phyloP scores from a whole-genome alignment of 352 stramenopile species.

The Pythium periplocum region DNA sequence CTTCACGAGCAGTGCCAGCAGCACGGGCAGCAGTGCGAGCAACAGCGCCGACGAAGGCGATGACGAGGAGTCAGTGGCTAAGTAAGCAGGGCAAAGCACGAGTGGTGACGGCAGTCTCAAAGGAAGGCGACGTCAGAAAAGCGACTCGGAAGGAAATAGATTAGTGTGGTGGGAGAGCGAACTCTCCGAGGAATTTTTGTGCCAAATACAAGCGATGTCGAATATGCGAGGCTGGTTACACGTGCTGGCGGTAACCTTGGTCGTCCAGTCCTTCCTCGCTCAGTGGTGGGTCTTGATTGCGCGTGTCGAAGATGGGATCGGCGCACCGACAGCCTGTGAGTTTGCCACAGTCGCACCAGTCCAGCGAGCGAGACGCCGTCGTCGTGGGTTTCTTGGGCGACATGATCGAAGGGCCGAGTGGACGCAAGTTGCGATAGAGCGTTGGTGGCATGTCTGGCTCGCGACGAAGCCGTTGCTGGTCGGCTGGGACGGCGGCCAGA shows the following conservation, averaged over 20 bases:
- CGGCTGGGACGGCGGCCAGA: too few species aligned
- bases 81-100: conserved; percentile 3
- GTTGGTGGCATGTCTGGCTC: too few species aligned
- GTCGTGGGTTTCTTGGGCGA: too few species aligned
- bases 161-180: neutral
- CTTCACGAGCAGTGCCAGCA: conserved; percentile 52
- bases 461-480: too few species aligned
- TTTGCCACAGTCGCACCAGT: conserved; percentile 26
- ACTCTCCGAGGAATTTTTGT: too few species aligned
- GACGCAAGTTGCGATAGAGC: too few species aligned
- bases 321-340: conserved; percentile 21
- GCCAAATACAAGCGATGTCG: too few species aligned
- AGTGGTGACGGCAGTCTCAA: neutral
- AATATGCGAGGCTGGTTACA: neutral
- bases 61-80: conserved; percentile 6
- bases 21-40: conserved; percentile 24
- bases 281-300: conserved; percentile 1
- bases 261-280: conserved; percentile 29
- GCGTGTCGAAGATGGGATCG: conserved; percentile 26
- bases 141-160: neutral
- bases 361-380: neutral
- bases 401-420: too few species aligned
- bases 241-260: conserved; percentile 31
- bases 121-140: neutral
- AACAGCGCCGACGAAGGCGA: conserved; percentile 34